These are phyloP conservation scores for Solanum lignicaule DNA, from an alignment of 257 asterid genomes.

Conservation along the genomic window DNA sequence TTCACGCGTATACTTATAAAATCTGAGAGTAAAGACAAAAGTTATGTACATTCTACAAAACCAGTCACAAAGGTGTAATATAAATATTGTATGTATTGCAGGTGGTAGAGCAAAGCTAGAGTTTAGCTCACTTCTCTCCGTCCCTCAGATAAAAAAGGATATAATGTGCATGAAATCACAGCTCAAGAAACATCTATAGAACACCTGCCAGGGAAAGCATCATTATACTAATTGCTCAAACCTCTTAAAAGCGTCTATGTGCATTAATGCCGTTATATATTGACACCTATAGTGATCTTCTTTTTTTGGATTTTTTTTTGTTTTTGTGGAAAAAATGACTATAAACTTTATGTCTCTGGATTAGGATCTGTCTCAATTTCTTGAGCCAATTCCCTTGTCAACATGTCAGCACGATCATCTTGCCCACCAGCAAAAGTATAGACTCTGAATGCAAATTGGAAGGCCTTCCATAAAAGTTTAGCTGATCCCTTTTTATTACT, in stretches of 20 bases:
- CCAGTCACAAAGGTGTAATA: not conserved
- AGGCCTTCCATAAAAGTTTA: constrained; percentile 73
- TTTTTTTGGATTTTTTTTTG: not conserved
- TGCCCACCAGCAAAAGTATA: constrained; percentile 89
- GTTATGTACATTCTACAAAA: constrained; percentile 8
- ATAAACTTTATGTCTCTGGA: not conserved
- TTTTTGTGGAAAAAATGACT: not conserved
- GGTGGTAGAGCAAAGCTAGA: not conserved
- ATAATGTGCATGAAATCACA: not conserved
- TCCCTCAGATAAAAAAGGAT: not conserved
- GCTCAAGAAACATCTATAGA: not conserved
- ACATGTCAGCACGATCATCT: constrained; percentile 76
- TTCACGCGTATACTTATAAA: not conserved
- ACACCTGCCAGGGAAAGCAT: not conserved
- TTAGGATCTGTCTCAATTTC: constrained; percentile 54
- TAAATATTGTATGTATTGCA: not conserved
- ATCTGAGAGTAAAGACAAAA: not conserved
- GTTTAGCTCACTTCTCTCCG: not conserved
- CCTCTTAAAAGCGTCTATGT: not conserved
- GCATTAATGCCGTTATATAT: not conserved
- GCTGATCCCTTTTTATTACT: constrained; percentile 35
- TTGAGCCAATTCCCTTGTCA: constrained; percentile 65
- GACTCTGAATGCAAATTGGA: constrained; percentile 76
- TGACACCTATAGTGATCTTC: not conserved
- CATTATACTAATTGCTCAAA: not conserved